Conservation (phyloP, 2,329 filamentous ascomycete species). For the Monosporascus sp. region DNA sequence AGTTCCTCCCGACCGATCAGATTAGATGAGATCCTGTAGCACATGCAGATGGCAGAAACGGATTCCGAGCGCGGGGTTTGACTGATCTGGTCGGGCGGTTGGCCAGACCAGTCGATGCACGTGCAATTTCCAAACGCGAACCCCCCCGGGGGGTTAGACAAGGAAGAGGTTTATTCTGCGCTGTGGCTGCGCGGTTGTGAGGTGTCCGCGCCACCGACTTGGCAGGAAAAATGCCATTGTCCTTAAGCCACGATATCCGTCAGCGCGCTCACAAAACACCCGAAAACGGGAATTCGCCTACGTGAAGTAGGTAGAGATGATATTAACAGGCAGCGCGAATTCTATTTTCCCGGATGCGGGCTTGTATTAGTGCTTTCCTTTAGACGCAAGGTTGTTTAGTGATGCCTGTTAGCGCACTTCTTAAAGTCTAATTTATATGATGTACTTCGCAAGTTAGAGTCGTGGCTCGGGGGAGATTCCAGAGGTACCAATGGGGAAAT, state of each 20-base stretch:
- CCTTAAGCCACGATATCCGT: too few relatives aligned
- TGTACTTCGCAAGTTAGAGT: not conserved
- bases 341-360: not conserved
- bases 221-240: not conserved
- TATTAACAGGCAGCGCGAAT: not conserved
- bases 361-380: too few relatives aligned
- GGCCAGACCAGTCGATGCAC: too few relatives aligned
- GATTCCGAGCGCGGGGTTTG: too few relatives aligned
- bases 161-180: too few relatives aligned
- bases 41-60: not conserved
- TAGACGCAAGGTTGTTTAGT: not conserved
- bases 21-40: not conserved
- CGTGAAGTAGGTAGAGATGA: not conserved
- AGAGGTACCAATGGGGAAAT: not conserved
- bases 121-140: too few relatives aligned
- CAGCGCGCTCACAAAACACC: not conserved
- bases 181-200: too few relatives aligned
- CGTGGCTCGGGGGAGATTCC: not conserved
- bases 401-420: not conserved
- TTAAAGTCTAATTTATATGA: not conserved
- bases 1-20: not conserved
- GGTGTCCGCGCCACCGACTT: not conserved
- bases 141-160: too few relatives aligned
- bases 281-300: not conserved
- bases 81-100: too few relatives aligned